Percentiles rank a stretch among this genome's conserved stretches.
Conservation (phyloP, 352 stramenopile genomes). For the Blastocystis sp. region DNA sequence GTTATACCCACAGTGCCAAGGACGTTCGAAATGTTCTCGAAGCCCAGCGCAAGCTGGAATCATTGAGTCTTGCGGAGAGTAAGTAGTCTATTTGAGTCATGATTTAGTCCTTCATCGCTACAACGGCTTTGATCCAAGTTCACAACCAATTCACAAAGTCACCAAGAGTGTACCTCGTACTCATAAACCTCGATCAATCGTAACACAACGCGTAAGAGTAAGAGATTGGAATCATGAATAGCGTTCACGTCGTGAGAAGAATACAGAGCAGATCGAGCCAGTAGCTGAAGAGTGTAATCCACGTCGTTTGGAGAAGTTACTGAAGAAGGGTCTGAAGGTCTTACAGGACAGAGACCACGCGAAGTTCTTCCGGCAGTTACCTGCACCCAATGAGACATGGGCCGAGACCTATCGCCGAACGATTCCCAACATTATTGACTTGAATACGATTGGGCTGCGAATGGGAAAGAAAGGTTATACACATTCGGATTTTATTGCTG, state of each 20-base stretch:
- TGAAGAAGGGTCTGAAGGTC: conserved; percentile 1
- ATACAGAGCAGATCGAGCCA: not conserved
- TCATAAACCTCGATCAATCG: not conserved
- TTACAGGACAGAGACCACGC: not conserved
- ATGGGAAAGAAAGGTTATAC: conserved; percentile 42
- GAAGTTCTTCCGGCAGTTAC: conserved; percentile 18
- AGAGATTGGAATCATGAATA: not conserved
- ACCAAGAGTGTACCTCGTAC: not conserved
- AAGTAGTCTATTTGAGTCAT: not conserved
- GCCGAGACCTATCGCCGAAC: not conserved
- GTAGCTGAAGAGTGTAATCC: not conserved
- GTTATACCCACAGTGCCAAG: not conserved
- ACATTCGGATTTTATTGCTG: not conserved
- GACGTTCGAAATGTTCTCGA: not conserved
- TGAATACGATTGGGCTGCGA: not conserved
- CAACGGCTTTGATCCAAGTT: not conserved
- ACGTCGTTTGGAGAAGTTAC: not conserved
- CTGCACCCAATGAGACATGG: not conserved
- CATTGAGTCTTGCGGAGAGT: not conserved
- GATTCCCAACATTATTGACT: conserved; percentile 3
- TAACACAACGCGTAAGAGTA: not conserved
- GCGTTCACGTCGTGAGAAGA: not conserved
- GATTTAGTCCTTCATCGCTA: not conserved
- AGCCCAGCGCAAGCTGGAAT: not conserved
- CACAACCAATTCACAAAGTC: not conserved